Conservation (phyloP, 768 basidiomycete genomes). For the Auriscalpium vulgare region DNA sequence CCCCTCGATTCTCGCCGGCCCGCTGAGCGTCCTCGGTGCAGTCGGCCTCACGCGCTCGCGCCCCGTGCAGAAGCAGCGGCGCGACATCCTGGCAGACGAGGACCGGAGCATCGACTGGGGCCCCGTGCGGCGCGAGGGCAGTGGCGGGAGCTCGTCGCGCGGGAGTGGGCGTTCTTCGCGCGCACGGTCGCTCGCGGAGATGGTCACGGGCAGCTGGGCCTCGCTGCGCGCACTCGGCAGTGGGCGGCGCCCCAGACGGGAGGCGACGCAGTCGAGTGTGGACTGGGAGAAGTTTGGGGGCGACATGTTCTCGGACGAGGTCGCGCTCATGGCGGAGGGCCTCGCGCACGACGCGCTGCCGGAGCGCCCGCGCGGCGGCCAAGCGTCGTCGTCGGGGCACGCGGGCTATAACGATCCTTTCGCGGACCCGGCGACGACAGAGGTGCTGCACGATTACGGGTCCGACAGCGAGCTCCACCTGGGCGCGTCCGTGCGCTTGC, state of each 20-base stretch:
- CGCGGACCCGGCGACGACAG: conserved; percentile 17
- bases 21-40: conserved; percentile 24
- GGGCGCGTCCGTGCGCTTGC: neutral
- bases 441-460: conserved; percentile 2
- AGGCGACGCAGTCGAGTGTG: neutral
- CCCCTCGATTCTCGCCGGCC: conserved; percentile 8
- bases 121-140: conserved; percentile 18
- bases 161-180: conserved; percentile 1
- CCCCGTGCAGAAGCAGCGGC: conserved; percentile 26
- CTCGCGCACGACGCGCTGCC: conserved; percentile 6
- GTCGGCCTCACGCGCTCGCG: conserved; percentile 20
- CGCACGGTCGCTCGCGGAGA: conserved; percentile 8
- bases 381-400: neutral
- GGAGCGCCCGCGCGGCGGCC: neutral
- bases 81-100: conserved; percentile 76
- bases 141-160: conserved; percentile 7
- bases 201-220: conserved; percentile 10
- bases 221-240: conserved; percentile 10
- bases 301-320: conserved; percentile 43
- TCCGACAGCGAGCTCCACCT: conserved; percentile 11
- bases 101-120: conserved; percentile 37
- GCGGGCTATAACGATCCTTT: conserved; percentile 41
- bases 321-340: conserved; percentile 23
- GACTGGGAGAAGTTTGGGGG: conserved; percentile 16
- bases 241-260: conserved; percentile 4